A percentile compares a stretch with the other conserved stretches of the same genome.
phyloP scores from a whole-genome alignment of 1,284 basidiomycete genomes.

The Takashimella koratensis region DNA sequence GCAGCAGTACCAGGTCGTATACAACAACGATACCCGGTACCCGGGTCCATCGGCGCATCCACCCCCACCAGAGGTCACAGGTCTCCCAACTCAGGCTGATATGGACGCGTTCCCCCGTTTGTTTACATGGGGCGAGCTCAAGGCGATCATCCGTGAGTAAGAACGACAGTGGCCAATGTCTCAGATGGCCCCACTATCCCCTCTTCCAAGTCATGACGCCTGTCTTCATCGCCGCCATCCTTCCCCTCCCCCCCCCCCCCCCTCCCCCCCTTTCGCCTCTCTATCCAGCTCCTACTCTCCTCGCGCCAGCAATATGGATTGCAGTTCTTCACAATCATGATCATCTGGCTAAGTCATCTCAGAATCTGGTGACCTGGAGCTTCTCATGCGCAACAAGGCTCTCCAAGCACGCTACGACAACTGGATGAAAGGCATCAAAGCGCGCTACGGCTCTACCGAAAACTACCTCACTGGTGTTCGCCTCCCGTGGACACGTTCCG shows the following conservation, averaged over 20 bases:
- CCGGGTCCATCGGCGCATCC: slow-evolving; percentile 33
- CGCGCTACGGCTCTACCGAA: slow-evolving; percentile 40
- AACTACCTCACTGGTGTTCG: slow-evolving; percentile 40
- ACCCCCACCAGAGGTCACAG: slow-evolving; percentile 27
- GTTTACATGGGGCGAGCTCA: slow-evolving; percentile 48
- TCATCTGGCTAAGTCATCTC: too few relatives aligned
- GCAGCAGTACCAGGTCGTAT: slow-evolving; percentile 14
- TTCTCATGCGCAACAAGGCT: slow-evolving; percentile 39
- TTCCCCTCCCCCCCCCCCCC: too few relatives aligned
- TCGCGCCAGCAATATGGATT: too few relatives aligned
- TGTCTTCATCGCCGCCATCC: too few relatives aligned
- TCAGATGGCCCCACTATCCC: too few relatives aligned
- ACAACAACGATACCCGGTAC: slow-evolving; percentile 34
- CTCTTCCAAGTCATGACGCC: too few relatives aligned
- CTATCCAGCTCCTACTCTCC: not conserved
- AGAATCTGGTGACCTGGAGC: slow-evolving; percentile 26
- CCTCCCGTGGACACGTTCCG: slow-evolving; percentile 29
- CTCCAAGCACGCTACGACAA: slow-evolving; percentile 40
- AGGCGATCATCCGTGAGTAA: slow-evolving; percentile 39
- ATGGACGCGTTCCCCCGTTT: slow-evolving; percentile 42
- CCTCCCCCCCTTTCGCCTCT: not conserved
- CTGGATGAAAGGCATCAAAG: slow-evolving; percentile 37
- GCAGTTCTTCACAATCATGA: too few relatives aligned
- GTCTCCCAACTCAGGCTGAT: slow-evolving; percentile 42
- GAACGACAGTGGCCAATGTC: too few relatives aligned